Evolutionary conservation across 2,329 filamentous ascomycete genomes (phyloP).

Genomic region (Fusarium dlaminii): DNA sequence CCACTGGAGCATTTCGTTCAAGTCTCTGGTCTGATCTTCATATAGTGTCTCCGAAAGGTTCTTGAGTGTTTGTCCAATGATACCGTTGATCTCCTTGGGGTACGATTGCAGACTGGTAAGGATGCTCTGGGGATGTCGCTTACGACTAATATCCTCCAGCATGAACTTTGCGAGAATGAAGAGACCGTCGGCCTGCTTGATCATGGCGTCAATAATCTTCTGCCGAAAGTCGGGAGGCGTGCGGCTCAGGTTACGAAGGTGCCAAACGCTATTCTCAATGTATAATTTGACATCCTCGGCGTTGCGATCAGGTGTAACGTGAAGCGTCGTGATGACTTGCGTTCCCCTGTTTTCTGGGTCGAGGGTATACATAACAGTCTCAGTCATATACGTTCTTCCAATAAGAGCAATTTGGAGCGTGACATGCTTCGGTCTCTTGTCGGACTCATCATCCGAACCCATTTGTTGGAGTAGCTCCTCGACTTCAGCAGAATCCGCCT

Average conservation of each 20-base stretch:
- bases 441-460: slow-evolving; percentile 38
- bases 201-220: slow-evolving; percentile 52
- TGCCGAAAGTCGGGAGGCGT: slow-evolving; percentile 47
- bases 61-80: slow-evolving; percentile 53
- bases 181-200: slow-evolving; percentile 55
- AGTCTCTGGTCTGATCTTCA: slow-evolving; percentile 50
- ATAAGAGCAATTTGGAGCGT: slow-evolving; percentile 52
- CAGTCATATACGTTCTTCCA: slow-evolving; percentile 54
- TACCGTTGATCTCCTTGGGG: slow-evolving; percentile 55
- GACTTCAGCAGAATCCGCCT: slow-evolving; percentile 52
- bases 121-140: slow-evolving; percentile 56
- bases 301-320: slow-evolving; percentile 56
- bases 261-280: slow-evolving; percentile 53
- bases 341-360: slow-evolving; percentile 45
- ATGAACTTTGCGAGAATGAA: slow-evolving; percentile 62
- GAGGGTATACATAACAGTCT: slow-evolving; percentile 48
- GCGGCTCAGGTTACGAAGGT: slow-evolving; percentile 50
- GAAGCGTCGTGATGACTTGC: slow-evolving; percentile 50
- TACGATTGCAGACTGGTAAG: slow-evolving; percentile 56
- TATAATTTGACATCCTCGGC: slow-evolving; percentile 54
- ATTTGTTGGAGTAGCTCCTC: slow-evolving; percentile 50
- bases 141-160: slow-evolving; percentile 58
- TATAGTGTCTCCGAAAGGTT: slow-evolving; percentile 53
- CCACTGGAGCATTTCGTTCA: slow-evolving; percentile 60
- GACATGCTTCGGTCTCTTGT: slow-evolving; percentile 23